Percentiles rank a stretch among this genome's conserved stretches.
Conservation (phyloP, 306 rosid species). For the Elaeagnus macrophylla region DNA sequence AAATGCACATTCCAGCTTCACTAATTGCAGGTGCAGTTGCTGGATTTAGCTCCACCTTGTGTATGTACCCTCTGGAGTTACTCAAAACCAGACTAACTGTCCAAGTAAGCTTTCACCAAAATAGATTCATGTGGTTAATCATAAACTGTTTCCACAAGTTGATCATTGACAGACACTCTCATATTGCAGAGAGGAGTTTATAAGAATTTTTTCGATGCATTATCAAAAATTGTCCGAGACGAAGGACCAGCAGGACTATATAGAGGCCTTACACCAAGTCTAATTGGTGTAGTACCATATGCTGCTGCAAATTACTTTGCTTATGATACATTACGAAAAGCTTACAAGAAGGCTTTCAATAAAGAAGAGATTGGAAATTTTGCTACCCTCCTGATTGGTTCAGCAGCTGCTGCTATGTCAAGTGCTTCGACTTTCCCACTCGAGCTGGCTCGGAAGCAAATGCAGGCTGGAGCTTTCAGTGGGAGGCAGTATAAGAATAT, state of each 20-base stretch:
- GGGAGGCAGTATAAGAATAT: conserved; percentile 62
- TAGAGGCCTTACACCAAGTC: conserved; percentile 66
- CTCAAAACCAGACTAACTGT: conserved; percentile 63
- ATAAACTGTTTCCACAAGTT: not conserved
- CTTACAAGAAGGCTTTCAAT: conserved; percentile 37
- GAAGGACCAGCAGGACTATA: conserved; percentile 77
- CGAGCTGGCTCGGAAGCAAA: conserved; percentile 76
- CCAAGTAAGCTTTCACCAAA: conserved; percentile 29
- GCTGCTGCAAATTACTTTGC: conserved; percentile 75
- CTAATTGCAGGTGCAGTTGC: conserved; percentile 70
- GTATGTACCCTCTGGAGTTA: conserved; percentile 69
- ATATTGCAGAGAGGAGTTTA: conserved; percentile 60
- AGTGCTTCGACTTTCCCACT: conserved; percentile 74
- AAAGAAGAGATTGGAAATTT: conserved; percentile 56
- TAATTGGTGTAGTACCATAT: conserved; percentile 71
- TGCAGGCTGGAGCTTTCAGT: conserved; percentile 70
- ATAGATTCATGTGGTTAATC: too few species aligned
- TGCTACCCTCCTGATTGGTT: conserved; percentile 58
- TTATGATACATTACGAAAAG: conserved; percentile 58
- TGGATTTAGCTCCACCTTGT: conserved; percentile 67
- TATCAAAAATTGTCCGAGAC: conserved; percentile 39
- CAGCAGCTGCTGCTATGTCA: conserved; percentile 66
- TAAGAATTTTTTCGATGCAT: conserved; percentile 45
- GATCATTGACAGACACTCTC: not conserved
- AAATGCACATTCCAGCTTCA: conserved; percentile 47